Evolutionary conservation across 23 red algal species (phyloP), one percentile per base, ranked within the genome.

Genomic region (Gracilaria domingensis): DNA sequence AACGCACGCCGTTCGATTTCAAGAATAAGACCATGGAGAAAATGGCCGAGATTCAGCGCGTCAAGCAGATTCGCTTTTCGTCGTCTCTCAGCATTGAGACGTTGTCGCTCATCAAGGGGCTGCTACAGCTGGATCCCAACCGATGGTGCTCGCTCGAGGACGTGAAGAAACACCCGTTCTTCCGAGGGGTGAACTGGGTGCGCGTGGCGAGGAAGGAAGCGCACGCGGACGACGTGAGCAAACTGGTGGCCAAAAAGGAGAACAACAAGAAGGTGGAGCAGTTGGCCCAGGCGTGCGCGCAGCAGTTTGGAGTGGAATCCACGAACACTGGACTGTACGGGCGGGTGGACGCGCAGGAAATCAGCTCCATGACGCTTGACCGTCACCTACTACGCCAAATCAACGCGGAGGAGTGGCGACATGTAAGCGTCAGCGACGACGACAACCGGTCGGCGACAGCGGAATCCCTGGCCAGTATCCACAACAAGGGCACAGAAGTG

Each of bases 141-240:
- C n/a, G n/a, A n/a, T n/a, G n/a, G n/a, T n/a, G n/a, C n/a, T n/a
- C n/a, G n/a, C n/a, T n/a, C n/a, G n/a, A n/a, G n/a, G n/a, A n/a
- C n/a, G n/a, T n/a, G n/a, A n/a, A n/a, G n/a, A n/a, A 35, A 57
- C 96, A 98, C 70, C 96, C 93, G 51, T 98, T 95, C 80, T 98
- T 98, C 83, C 23, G 76, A 8, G 91, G 85, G 38, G 69, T 98
- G 16, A 86, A 98, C 83, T 98, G 96, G 92, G 87, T 87, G 76
- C 75, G 88, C 42, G 82, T 95, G 80, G 67, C 75, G 20, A 79
- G 89, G 14, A 84, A 83, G 9, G 84, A 83, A 33, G 61, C 74
- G 8, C 92, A 90, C 49, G 66, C 72, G 18, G 93, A 66, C 25
- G 74, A 56, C 30, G 57, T 95, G 40, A 88, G 69, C 24, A 57